Conservation (phyloP, 441 rosid genomes). For the Pelargonium australe region DNA sequence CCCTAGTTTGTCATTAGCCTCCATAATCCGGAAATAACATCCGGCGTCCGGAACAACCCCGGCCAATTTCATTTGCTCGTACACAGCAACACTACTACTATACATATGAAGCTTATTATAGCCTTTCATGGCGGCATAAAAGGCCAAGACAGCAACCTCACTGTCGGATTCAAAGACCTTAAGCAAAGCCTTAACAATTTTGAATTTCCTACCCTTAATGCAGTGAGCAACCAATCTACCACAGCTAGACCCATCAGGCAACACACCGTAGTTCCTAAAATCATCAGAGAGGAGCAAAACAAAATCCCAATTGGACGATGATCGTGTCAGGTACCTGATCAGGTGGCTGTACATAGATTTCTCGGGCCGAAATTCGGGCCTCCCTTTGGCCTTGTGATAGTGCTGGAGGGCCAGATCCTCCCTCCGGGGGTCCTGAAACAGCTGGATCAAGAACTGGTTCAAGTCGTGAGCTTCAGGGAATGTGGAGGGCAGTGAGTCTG, state of each 20-base stretch:
- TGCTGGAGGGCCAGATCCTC: slow-evolving; percentile 42
- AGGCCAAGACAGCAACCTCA: slow-evolving; percentile 36
- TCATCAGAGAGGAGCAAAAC: slow-evolving; percentile 43
- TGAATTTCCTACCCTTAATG: slow-evolving; percentile 49
- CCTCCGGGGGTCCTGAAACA: slow-evolving; percentile 41
- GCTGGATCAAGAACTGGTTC: slow-evolving; percentile 40
- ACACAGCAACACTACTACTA: slow-evolving; percentile 46
- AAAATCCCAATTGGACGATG: slow-evolving; percentile 50
- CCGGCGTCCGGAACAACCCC: slow-evolving; percentile 39
- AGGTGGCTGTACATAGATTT: slow-evolving; percentile 40
- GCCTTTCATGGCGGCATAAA: slow-evolving; percentile 62
- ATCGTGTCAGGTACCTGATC: slow-evolving; percentile 46
- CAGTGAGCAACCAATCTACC: slow-evolving; percentile 46
- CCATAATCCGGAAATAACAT: slow-evolving; percentile 59
- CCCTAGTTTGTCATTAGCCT: slow-evolving; percentile 50
- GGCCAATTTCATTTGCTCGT: slow-evolving; percentile 39
- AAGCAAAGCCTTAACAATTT: slow-evolving; percentile 42
- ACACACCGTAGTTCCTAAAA: slow-evolving; percentile 39
- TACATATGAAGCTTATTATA: slow-evolving; percentile 81
- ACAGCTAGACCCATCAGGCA: slow-evolving; percentile 55
- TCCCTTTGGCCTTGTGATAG: slow-evolving; percentile 53
- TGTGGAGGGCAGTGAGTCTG: slow-evolving; percentile 8
- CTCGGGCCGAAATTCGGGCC: slow-evolving; percentile 42
- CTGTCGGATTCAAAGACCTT: slow-evolving; percentile 34
- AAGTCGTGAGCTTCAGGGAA: slow-evolving; percentile 29